Base-by-base conservation (phyloP, 106 monocot genomes). In the Ottelia alismoides region DNA sequence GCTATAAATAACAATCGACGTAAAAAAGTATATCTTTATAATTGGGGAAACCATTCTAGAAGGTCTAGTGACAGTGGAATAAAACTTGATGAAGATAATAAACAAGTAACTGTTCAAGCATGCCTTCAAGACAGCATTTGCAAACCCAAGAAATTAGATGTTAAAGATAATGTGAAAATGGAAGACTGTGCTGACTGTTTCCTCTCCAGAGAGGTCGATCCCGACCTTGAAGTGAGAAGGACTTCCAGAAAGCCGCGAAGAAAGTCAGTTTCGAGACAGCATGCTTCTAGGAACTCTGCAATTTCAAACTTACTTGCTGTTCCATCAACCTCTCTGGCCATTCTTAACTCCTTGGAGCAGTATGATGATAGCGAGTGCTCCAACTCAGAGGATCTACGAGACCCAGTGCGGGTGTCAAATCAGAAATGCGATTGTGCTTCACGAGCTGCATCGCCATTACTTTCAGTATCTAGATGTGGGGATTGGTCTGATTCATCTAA, bases 1-100 rank as follows among this genome's bases (percentile, higher is more conserved):
- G 57, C 62, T 49, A 82, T 70, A 56, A 31, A 23, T 62, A 78
- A 67, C 16, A 74, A 65, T 27, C 56, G 25, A 55, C 17, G 45
- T 21, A 84, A 78, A 59, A 84, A 73, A 45, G 81, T 82, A 16
- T 82, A 79, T 52, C 81, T 96, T 27, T 89, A 70, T 57, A 96
- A 96, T 40, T 96, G 88, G 96, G 76, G 48, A 56, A 45, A 76
- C 59, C 65, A 72, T 65, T 88, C 81, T 44, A 53, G 65, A 28
- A 89, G 69, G 62, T 82, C 89, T 14, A 79, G 59, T 61, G 84
- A 76, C 7, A 76, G 66, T 74, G 79, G 56, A 25, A 55, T 72
- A 28, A 76, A 76, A 57, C 20, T 70, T 52, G 72, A 71, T 62
- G 66, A 61, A 12, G 70, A 71, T 22, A 64, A 47, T 20, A 67